Evolutionary conservation across 371 early-diverging fungal genomes (phyloP).

Genomic region (Mortierella sp.): DNA sequence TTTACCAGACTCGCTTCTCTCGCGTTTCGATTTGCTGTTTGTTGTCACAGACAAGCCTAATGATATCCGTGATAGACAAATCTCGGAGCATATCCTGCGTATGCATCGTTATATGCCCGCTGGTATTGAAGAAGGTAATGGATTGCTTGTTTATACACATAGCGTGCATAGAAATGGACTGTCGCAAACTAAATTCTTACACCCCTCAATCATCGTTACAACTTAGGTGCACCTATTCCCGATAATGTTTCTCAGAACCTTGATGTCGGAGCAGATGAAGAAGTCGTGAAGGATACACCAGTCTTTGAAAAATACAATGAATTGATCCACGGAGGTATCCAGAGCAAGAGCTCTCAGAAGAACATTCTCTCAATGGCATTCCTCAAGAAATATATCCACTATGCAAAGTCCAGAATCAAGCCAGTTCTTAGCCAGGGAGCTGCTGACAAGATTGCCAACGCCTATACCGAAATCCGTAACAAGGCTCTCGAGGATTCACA

Average conservation of each 20-base stretch:
- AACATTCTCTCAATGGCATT: constrained; percentile 82
- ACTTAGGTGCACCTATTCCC: constrained; percentile 71
- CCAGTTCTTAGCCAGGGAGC: constrained; percentile 82
- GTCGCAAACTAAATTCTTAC: not conserved
- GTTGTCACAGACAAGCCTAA: constrained; percentile 94
- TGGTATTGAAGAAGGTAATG: constrained; percentile 86
- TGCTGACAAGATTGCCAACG: constrained; percentile 82
- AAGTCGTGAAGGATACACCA: constrained; percentile 67
- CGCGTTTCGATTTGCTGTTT: constrained; percentile 99
- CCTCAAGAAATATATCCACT: constrained; percentile 87
- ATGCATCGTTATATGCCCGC: constrained; percentile 94
- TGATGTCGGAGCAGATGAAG: constrained; percentile 65
- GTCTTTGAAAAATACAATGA: constrained; percentile 91
- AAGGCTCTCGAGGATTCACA: constrained; percentile 49
- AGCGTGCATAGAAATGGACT: not conserved
- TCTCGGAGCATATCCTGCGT: constrained; percentile 92
- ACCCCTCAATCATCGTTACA: not conserved
- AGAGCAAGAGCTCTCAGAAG: constrained; percentile 50
- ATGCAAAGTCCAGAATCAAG: constrained; percentile 81
- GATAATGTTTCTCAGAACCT: constrained; percentile 71
- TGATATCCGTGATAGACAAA: constrained; percentile 86
- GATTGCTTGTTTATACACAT: not conserved
- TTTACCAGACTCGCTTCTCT: constrained; percentile 97
- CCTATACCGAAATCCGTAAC: constrained; percentile 84
- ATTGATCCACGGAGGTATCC: constrained; percentile 56